Evolutionary conservation across 768 basidiomycete species (phyloP), one percentile per base, ranked within the genome.

Genomic region (Tylopilus sp.): DNA sequence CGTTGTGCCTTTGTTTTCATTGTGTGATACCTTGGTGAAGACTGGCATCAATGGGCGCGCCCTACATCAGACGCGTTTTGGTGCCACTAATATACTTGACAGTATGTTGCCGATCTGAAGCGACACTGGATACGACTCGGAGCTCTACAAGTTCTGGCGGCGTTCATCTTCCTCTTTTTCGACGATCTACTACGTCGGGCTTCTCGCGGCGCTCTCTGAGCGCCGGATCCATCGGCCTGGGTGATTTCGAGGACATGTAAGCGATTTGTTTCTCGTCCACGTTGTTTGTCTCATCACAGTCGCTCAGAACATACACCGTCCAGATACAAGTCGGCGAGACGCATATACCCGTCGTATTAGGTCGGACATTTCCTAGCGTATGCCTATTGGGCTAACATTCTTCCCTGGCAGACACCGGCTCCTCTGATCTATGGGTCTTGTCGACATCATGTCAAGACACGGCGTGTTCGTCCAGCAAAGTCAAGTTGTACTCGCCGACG

Each of bases 351-450:
- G 68, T 89, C 12, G 75, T 88, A 30, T 69, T 89, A 12, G 86
- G 86, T 86, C 53, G 49, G 57, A n/a, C 4, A n/a, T 22, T 35
- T 26, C 6, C 2, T 1, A 11, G 44, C 6, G 9, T 36, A 9
- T 13, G 18, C 28, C 22, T 13, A 22, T 12, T 2, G 33, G 20
- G 46, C 11, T 64, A 23, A 63, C 30, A 1, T 26, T 15, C 8
- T 28, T 15, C 31, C 18, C 38, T n/a, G 40, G 6, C 48, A 86
- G 88, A 90, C 56, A 88, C 86, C 2, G 88, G 88, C 40, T 90
- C 88, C 3, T 82, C 88, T 5, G 88, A 91, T 60, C 64, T 89
- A 6, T 91, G 88, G 88, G 76, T 85, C 10, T 66, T 83, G 23
- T 85, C 85, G 0, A 76, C 81, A 44, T 68, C 75, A 0, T 89